phyloP scores from a whole-genome alignment of 2,329 filamentous ascomycete genomes.

The Alternaria sp. region DNA sequence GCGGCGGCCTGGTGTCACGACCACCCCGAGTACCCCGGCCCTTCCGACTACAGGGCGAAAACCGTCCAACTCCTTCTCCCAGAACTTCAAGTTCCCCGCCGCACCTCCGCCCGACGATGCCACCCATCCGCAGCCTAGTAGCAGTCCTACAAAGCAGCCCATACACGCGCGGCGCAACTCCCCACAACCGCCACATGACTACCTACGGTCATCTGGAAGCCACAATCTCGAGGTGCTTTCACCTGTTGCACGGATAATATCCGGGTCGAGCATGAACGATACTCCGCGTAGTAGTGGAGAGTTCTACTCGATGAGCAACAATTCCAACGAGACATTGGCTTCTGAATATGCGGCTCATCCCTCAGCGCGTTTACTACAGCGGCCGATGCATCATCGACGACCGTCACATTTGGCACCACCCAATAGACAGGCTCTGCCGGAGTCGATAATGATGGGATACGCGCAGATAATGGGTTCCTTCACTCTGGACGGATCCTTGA shows the following conservation, averaged over 20 bases:
- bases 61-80: slow-evolving; percentile 51
- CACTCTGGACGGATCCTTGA: slow-evolving; percentile 85
- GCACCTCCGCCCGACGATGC: slow-evolving; percentile 43
- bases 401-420: slow-evolving; percentile 43
- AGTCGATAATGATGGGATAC: slow-evolving; percentile 97
- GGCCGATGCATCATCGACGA: slow-evolving; percentile 36
- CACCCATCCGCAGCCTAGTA: slow-evolving; percentile 32
- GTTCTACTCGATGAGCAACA: slow-evolving; percentile 93
- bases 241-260: slow-evolving; percentile 72
- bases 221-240: slow-evolving; percentile 60
- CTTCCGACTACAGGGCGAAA: slow-evolving; percentile 48
- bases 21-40: slow-evolving; percentile 50
- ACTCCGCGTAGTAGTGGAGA: slow-evolving; percentile 93
- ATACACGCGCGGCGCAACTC: slow-evolving; percentile 37
- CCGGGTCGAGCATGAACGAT: slow-evolving; percentile 73
- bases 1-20: slow-evolving; percentile 38
- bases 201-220: slow-evolving; percentile 48
- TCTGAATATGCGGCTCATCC: slow-evolving; percentile 76
- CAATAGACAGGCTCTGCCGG: slow-evolving; percentile 58
- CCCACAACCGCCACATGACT: slow-evolving; percentile 26
- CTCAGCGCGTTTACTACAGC: slow-evolving; percentile 56
- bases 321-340: slow-evolving; percentile 89
- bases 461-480: slow-evolving; percentile 94
- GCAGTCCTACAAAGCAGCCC: slow-evolving; percentile 47
- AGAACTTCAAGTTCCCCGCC: slow-evolving; percentile 65